Evolutionary conservation across 805 yeast genomes (phyloP), one percentile per base, ranked within the genome.

Genomic region (Lipomyces kockii): DNA sequence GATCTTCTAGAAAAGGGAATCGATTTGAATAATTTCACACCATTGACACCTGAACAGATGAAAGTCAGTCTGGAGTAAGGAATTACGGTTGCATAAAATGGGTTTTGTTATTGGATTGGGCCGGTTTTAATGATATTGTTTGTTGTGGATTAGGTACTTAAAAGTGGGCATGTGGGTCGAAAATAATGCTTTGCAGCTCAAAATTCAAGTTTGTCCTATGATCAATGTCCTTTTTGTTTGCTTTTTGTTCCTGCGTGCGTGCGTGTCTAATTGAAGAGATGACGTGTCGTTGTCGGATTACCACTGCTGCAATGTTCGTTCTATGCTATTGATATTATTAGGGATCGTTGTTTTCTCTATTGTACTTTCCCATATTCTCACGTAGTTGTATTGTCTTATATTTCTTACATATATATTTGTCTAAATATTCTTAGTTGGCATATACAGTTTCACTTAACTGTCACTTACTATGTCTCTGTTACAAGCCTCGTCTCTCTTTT

Each of bases 21-120:
- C 70, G 86, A 75, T 83, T 82, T 74, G 75, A 81, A 69, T 75
- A 91, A 74, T 86, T 90, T 81, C 87, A 90, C 77, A 86, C 95
- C 80, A 11, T 65, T 79, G 70, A 67, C 75, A 12, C 74, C 73
- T 11, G 79, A 79, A 37, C 76, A 69, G 60, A 63, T 69, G 68
- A 69, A 64, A 60, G 67, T 67, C 58, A 55, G 55, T 34, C 62
- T 69, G 9, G 72, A 69, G 54, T 69, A 43, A 60, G 49, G 22
- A 43, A 43, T 17, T 43, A 43, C 20, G 49, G 49, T 43, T 43
- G 49, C 49, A 43, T 43, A 43, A 43, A 43, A 43, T 43, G 49
- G 49, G 49, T 43, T 43, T 43, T 43, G 49, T 43, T 43, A 43
- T 43, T 43, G 49, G 49, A 43, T 43, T 43, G 49, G 49, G 49